A percentile compares a stretch with the other conserved stretches of the same genome.
phyloP scores from a whole-genome alignment of 305 asterid genomes.

The Fraxinus platypoda region DNA sequence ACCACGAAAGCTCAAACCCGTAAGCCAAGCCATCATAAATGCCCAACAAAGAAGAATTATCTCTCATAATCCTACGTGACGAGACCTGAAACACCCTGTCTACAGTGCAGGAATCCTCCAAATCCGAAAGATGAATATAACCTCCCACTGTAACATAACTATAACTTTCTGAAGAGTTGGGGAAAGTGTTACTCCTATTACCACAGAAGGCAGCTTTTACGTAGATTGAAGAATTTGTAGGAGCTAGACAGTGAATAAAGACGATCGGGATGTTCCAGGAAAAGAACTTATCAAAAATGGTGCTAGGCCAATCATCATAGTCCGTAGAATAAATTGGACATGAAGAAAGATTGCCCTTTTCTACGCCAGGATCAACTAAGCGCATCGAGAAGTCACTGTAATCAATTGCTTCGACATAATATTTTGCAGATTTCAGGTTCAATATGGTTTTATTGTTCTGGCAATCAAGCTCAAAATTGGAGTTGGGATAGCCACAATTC shows the following conservation, averaged over 20 bases:
- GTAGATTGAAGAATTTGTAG: constrained; percentile 27
- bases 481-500: constrained; percentile 30
- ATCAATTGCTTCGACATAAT: constrained; percentile 37
- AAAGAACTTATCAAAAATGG: background rate
- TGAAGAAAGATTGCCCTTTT: constrained; percentile 32
- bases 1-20: constrained; percentile 72
- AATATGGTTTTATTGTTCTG: constrained; percentile 34
- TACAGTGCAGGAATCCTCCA: constrained; percentile 52
- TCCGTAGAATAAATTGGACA: constrained; percentile 29
- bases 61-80: constrained; percentile 15
- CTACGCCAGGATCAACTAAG: constrained; percentile 39
- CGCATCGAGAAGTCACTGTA: constrained; percentile 32
- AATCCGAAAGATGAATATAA: constrained; percentile 25
- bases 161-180: constrained; percentile 29
- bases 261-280: constrained; percentile 13
- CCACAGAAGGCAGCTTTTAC: constrained; percentile 44
- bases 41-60: constrained; percentile 36
- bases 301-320: constrained; percentile 33
- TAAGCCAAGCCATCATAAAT: constrained; percentile 45
- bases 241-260: constrained; percentile 35
- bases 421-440: constrained; percentile 15
- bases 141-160: constrained; percentile 39
- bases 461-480: constrained; percentile 35
- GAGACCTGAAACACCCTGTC: constrained; percentile 33
- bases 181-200: constrained; percentile 24